Evolutionary conservation across 2,329 filamentous ascomycete genomes (phyloP).

Genomic region (Samsoniella hepiali): DNA sequence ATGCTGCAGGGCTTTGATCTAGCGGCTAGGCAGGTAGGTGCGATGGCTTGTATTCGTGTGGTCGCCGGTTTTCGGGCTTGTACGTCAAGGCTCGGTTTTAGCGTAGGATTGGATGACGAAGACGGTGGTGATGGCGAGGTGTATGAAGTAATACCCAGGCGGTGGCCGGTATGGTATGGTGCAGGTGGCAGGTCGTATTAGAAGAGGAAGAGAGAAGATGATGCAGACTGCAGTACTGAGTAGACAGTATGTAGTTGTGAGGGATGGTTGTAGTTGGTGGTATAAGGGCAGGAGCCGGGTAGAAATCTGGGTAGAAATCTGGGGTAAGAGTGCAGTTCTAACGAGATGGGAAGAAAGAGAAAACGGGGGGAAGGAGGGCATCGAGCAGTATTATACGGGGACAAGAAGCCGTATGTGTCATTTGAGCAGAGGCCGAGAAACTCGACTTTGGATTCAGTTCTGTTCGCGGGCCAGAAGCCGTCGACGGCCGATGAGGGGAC

Average conservation of each 20-base stretch:
- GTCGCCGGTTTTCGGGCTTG: neutral
- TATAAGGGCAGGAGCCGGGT: neutral
- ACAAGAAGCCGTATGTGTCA: neutral
- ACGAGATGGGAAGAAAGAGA: neutral
- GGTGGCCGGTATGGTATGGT: neutral
- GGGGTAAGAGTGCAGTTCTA: slow-evolving; percentile 1
- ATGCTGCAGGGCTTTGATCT: neutral
- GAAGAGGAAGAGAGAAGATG: neutral
- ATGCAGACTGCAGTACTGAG: neutral
- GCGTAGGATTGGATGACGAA: neutral
- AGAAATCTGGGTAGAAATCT: neutral
- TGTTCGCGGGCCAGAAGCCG: slow-evolving; percentile 15
- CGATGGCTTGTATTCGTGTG: slow-evolving; percentile 7
- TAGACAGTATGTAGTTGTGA: neutral
- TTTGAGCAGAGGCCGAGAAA: slow-evolving; percentile 1
- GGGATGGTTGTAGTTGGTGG: neutral
- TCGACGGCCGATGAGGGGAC: slow-evolving; percentile 12
- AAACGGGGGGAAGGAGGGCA: slow-evolving; percentile 8
- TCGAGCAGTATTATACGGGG: slow-evolving; percentile 15
- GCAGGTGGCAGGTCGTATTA: neutral
- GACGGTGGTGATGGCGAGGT: neutral
- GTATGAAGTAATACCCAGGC: neutral
- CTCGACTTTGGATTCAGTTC: neutral
- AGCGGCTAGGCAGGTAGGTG: neutral
- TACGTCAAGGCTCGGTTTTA: neutral